A percentile compares a stretch with the other conserved stretches of the same genome.
Conservation (phyloP, 2,329 filamentous ascomycete genomes). For the Camptophora hylomeconis region DNA sequence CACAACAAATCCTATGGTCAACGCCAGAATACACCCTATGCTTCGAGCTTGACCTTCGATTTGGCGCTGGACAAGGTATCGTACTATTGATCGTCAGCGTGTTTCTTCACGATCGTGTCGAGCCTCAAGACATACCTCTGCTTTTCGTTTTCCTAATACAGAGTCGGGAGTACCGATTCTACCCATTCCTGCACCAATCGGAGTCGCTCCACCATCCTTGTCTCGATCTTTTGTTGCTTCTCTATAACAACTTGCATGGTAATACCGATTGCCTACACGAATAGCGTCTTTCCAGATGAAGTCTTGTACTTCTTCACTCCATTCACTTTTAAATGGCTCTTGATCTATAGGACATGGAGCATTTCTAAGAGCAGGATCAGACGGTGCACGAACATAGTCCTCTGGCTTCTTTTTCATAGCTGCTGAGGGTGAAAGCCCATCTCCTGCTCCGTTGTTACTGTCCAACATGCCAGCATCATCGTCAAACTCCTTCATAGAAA, state of each 20-base stretch:
- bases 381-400: conserved; percentile 71
- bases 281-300: conserved; percentile 93
- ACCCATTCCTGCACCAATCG: conserved; percentile 20
- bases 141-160: conserved; percentile 61
- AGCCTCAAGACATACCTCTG: conserved; percentile 38
- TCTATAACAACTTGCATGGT: conserved; percentile 78
- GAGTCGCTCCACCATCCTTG: conserved; percentile 22
- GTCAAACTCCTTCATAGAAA: conserved; percentile 67
- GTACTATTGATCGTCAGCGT: conserved; percentile 4
- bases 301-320: conserved; percentile 85
- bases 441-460: conserved; percentile 25
- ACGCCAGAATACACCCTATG: no score
- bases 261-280: conserved; percentile 64
- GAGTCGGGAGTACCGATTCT: conserved; percentile 47
- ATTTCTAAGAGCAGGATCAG: conserved; percentile 60
- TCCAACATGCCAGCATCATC: conserved; percentile 42
- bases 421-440: no score
- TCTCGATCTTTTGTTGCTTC: conserved; percentile 59
- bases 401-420: conserved; percentile 42
- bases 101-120: background rate
- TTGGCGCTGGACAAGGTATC: conserved; percentile 10
- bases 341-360: conserved; percentile 86
- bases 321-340: conserved; percentile 84
- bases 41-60: conserved; percentile 22
- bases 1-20: no score